phyloP scores from a whole-genome alignment of 306 rosid genomes.

The Trifolium dubium region DNA sequence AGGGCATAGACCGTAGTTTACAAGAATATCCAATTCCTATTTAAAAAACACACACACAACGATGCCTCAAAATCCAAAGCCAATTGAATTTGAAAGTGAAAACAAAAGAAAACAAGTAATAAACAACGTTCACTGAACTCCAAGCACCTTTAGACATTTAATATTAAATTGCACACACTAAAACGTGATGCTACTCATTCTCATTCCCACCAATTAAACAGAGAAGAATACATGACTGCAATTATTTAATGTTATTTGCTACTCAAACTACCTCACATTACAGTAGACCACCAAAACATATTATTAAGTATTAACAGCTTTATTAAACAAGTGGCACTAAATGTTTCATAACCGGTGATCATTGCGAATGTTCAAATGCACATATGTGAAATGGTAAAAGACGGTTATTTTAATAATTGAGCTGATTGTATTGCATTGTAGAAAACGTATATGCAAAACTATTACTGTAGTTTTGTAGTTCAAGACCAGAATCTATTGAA shows the following conservation, averaged over 20 bases:
- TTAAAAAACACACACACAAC: conserved; percentile 30
- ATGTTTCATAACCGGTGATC: conserved; percentile 11
- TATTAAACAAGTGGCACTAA: neutral
- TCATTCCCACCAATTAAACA: conserved; percentile 14
- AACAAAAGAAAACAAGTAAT: conserved; percentile 28
- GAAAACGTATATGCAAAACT: conserved; percentile 2
- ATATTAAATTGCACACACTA: conserved; percentile 11
- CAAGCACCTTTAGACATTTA: conserved; percentile 11
- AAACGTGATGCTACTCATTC: neutral
- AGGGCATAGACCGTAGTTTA: conserved; percentile 69
- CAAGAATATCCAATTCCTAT: conserved; percentile 77
- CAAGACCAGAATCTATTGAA: conserved; percentile 18
- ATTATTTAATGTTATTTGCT: neutral
- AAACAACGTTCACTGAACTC: neutral
- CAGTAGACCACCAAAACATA: conserved; percentile 11
- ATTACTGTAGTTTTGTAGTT: neutral
- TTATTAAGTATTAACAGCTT: conserved; percentile 1
- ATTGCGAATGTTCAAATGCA: conserved; percentile 5
- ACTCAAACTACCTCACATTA: conserved; percentile 2
- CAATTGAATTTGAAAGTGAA: conserved; percentile 15
- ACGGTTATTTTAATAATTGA: conserved; percentile 3
- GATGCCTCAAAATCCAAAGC: conserved; percentile 34
- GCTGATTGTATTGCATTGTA: conserved; percentile 8
- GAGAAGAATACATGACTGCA: neutral
- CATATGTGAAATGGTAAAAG: conserved; percentile 25